Base-by-base conservation (phyloP, 1,284 basidiomycete species). In the Microbotryum scabiosae region DNA sequence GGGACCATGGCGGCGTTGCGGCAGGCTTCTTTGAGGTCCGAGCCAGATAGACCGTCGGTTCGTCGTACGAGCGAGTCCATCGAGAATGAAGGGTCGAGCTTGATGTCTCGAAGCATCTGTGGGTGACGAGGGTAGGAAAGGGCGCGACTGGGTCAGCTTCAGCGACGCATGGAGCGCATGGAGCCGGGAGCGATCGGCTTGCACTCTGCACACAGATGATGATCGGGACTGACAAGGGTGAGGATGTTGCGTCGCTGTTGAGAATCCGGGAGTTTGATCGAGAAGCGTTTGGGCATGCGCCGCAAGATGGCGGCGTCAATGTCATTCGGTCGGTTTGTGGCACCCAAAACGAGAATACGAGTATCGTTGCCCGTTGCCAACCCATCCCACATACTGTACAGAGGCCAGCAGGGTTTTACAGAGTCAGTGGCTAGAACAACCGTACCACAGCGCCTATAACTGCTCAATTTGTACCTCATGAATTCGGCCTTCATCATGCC, bases 251-350 rank as follows among this genome's bases (percentile, higher is more conserved):
- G 78, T 36, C 96, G 82, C 73, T 97, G 93, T 18, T 85, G 81
- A 5, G 78, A 73, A 67, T 88, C 85, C 1, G 96, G 96, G 26
- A 97, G 79, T 9, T 84, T 80, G 61, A 99, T 84, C 1, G 89
- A 82, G 74, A 97, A 98, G n/a, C 93, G 86, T 76, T 97, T 97
- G 0, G 96, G 96, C 90, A 99, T 91, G 43, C 94, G 85, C 30
- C 94, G 84, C 5, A 97, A 81, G 71, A 97, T 94, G 20, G 64
- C 63, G 14, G 89, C 80, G 75, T 99, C 96, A 60, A 99, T 98
- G 72, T 97, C 94, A 69, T 84, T 84, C 16, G 93, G 93, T 64
- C 96, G 81, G 75, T 99, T 98, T 7, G 94, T 97, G 0, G 93
- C 94, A 32, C 94, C 94, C 2, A 98, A 83, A 5, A 99, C 90